Evolutionary conservation across 75 land plant genomes (phyloP).

Genomic region (Chamaecyparis obtusa): DNA sequence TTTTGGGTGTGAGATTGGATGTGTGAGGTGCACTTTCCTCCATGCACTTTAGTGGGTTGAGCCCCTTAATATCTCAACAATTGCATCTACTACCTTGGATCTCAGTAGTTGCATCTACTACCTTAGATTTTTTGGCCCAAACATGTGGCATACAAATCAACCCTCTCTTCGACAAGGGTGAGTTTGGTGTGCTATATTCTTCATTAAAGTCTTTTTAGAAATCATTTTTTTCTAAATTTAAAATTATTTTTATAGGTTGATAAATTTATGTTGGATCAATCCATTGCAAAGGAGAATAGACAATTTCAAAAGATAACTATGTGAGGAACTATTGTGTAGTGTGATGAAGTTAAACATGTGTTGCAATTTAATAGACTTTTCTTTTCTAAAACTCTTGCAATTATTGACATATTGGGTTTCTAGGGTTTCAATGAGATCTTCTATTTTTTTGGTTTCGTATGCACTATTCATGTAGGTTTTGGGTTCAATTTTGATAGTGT

Average conservation of each 20-base stretch:
- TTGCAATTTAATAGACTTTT: conserved; percentile 37
- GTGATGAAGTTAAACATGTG: too few species aligned
- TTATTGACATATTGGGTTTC: conserved; percentile 27
- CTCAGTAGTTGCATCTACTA: too few species aligned
- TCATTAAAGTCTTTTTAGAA: neutral
- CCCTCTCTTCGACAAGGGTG: neutral
- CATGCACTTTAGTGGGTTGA: too few species aligned
- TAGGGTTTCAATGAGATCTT: neutral
- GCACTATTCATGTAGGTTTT: too few species aligned
- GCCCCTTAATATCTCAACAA: too few species aligned
- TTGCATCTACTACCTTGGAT: too few species aligned
- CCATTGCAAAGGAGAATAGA: neutral
- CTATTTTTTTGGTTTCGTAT: neutral
- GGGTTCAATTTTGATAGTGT: neutral
- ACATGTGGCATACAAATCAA: neutral
- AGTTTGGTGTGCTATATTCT: neutral
- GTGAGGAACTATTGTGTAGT: neutral
- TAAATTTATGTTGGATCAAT: neutral
- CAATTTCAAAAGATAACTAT: neutral
- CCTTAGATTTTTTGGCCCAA: neutral
- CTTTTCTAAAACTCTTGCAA: conserved; percentile 38
- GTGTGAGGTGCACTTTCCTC: too few species aligned
- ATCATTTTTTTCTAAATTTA: neutral
- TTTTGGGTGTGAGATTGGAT: too few species aligned
- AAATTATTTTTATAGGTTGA: neutral